Evolutionary conservation across 2,329 filamentous ascomycete genomes (phyloP), one percentile per base, ranked within the genome.

Genomic region (Cryoendolithus antarcticus): DNA sequence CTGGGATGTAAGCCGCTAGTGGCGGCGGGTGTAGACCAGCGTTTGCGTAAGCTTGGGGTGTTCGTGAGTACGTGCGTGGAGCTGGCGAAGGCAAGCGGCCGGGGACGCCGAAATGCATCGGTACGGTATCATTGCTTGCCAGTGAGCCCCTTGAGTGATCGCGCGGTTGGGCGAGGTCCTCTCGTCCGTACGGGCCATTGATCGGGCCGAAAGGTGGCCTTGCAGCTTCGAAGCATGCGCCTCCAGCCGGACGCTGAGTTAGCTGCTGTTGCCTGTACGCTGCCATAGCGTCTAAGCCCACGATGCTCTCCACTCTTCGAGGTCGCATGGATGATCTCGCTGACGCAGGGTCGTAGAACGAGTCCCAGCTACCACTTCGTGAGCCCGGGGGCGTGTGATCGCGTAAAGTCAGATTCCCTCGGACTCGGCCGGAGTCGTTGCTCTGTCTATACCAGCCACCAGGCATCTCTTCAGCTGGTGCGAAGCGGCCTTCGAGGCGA

Each of bases 401-500:
- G 35, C 66, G 61, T 19, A 54, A 62, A 37, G 62, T 58, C 49
- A 62, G 63, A 45, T 64, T 69, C 50, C 63, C 73, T 47, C 69
- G 55, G n/a, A 74, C 75, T 34, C 71, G 65, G 44, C 74, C 65
- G n/a, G 76, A 79, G 47, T 83, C 80, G 55, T 84, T 80, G 7
- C 66, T 64, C 54, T 85, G 77, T 44, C 74, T 66, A 56, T 86
- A 88, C 61, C 74, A 79, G 19, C 80, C 81, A 38, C 75, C 74
- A 8, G 77, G 69, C 29, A 80, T 71, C 51, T 73, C 71, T 54
- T 82, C 74, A 2, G 82, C 75, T 6, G 79, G 75, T 2, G 80
- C 75, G 54, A 95, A 93, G 46, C 80, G 77, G 41, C 86, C 86
- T 50, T 89, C 81, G 30, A 93, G 64, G 42, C 74, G 72, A 47